Base-by-base conservation (phyloP, 2,329 filamentous ascomycete genomes). In the Xylaria sp. region DNA sequence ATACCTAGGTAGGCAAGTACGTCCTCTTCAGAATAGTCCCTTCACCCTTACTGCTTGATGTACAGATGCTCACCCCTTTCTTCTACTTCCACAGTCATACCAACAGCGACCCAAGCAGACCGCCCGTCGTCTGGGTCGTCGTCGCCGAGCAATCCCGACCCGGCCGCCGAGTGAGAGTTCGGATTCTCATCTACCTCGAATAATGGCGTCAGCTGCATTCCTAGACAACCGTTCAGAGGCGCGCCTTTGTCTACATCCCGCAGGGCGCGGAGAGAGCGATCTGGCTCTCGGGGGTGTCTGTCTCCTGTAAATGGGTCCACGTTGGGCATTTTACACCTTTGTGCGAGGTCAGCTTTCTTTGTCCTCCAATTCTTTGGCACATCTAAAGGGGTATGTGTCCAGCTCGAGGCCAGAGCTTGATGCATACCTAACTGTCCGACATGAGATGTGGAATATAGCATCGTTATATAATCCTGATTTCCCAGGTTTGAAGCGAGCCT, bases 241-340 rank as follows among this genome's bases (percentile, higher is more conserved):
- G 87, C 86, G 1, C 90, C 90, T 23, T 83, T 79, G 75, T 92
- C 90, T 27, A 92, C 86, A 10, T 87, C 82, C 13, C 90, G 84
- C 71, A 86, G 85, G 69, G 84, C 84, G 40, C 88, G 82, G 68
- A 92, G 80, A 0, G 89, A 87, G 62, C 80, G 82, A 74, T 89
- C 87, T 0, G 90, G 88, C 78, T 91, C 85, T 35, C 79, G 77
- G 25, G 77, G 75, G 75, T 91, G 87, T 25, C 84, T 84, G 47
- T 84, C 75, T n/a, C 86, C 91, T 5, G 83, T 89, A 21, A 82
- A 81, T 0, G 86, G 90, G 76, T 93, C 85, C 1, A 92, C 89
- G 72, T 93, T 93, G 23, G 91, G 91, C 73, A 93, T 78, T 73
- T 89, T 91, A 80, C 91, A 93, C 63, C 85, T 86, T 67, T 55